These are phyloP conservation scores for Yarrowia sp. DNA, from an alignment of 805 yeast genomes.

Conservation along the genomic window DNA sequence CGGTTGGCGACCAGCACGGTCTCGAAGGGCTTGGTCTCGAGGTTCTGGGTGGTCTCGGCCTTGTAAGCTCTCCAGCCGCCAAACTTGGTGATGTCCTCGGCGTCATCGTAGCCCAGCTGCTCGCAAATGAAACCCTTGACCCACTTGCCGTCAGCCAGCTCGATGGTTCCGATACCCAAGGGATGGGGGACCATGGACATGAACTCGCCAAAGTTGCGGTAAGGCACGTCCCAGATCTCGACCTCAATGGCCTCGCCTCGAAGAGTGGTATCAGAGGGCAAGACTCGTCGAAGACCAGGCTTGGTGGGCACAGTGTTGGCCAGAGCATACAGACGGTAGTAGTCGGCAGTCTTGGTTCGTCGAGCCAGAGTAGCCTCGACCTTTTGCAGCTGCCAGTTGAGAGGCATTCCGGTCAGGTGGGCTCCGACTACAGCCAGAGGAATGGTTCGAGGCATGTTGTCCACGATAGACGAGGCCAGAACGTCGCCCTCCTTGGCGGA, in stretches of 20 bases:
- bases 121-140: slow-evolving; percentile 96
- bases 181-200: slow-evolving; percentile 92
- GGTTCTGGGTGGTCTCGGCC: slow-evolving; percentile 47
- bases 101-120: slow-evolving; percentile 77
- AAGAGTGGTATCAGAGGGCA: slow-evolving; percentile 43
- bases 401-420: slow-evolving; percentile 83
- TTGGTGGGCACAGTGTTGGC: slow-evolving; percentile 73
- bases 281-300: slow-evolving; percentile 85
- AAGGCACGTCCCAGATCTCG: slow-evolving; percentile 86
- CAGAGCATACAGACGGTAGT: slow-evolving; percentile 80
- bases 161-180: slow-evolving; percentile 92
- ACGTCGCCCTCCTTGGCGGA: slow-evolving; percentile 55
- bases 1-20: slow-evolving; percentile 94
- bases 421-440: slow-evolving; percentile 96
- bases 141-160: slow-evolving; percentile 78
- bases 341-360: slow-evolving; percentile 70
- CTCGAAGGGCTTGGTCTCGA: slow-evolving; percentile 66
- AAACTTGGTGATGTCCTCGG: slow-evolving; percentile 79
- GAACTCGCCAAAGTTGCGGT: slow-evolving; percentile 78
- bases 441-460: slow-evolving; percentile 55
- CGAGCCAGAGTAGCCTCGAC: slow-evolving; percentile 76
- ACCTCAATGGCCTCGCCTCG: slow-evolving; percentile 68
- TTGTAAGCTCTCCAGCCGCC: slow-evolving; percentile 87
- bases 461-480: slow-evolving; percentile 55
- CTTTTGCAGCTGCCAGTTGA: slow-evolving; percentile 92